These are phyloP conservation scores for Chrysanthemum seticuspe DNA, from an alignment of 129 eudicot genomes.

Conservation along the genomic window DNA sequence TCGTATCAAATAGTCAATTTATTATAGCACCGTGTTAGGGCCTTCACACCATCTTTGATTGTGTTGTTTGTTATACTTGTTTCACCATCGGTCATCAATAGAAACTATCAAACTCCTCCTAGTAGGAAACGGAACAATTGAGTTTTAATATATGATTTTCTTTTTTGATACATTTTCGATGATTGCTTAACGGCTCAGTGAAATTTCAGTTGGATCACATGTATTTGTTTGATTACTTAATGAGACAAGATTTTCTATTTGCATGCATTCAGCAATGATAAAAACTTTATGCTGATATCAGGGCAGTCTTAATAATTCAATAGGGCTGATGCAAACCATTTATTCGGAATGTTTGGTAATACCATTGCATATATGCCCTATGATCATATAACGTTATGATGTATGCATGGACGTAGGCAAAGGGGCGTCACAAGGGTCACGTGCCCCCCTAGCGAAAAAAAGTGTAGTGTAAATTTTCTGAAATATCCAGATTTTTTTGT, in stretches of 20 bases:
- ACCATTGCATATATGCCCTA: not conserved
- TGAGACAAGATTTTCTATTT: not conserved
- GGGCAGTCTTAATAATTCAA: not conserved
- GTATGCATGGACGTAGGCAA: no score
- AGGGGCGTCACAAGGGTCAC: no score
- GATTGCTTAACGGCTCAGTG: not conserved
- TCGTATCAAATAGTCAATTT: not conserved
- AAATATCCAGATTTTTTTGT: no score
- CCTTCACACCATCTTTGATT: conserved; percentile 10
- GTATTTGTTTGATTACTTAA: conserved; percentile 1
- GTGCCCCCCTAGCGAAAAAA: no score
- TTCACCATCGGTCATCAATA: not conserved
- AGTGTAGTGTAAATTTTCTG: no score
- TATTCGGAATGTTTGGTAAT: not conserved
- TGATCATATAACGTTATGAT: not conserved
- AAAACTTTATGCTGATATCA: not conserved
- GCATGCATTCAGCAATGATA: not conserved
- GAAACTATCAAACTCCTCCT: conserved; percentile 14
- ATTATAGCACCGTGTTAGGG: not conserved
- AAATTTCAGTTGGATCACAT: conserved; percentile 5
- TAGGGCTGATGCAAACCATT: not conserved
- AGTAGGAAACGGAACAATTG: not conserved
- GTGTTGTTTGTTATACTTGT: conserved; percentile 9
- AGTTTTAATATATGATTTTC: not conserved
- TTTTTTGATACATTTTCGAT: not conserved